These are phyloP conservation scores for Paraphaeosphaeria sporulosa DNA, from an alignment of 2,329 filamentous ascomycete species.

Conservation along the genomic window DNA sequence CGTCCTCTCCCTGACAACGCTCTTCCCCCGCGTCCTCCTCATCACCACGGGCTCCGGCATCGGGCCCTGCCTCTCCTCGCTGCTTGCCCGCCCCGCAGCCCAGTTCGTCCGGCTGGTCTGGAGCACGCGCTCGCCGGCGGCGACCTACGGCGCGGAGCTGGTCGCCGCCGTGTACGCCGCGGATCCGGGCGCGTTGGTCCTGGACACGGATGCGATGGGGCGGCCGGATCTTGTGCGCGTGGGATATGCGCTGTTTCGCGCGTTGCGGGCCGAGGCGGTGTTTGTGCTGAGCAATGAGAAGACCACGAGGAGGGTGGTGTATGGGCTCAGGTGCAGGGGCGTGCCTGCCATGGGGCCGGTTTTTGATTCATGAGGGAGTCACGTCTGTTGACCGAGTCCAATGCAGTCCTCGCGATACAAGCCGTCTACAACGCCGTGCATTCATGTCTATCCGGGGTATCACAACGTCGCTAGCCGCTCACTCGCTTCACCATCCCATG, in stretches of 20 bases:
- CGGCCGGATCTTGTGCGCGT: conserved; percentile 68
- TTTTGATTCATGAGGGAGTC: conserved; percentile 66
- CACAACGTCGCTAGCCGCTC: too few relatives aligned
- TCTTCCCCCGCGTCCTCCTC: conserved; percentile 43
- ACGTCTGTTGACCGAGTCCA: too few relatives aligned
- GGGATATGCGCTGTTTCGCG: conserved; percentile 58
- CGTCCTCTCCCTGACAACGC: conserved; percentile 38
- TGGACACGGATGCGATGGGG: conserved; percentile 69
- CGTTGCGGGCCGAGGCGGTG: conserved; percentile 75
- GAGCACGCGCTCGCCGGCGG: conserved; percentile 68
- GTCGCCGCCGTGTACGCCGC: conserved; percentile 63
- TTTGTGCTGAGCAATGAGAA: conserved; percentile 76
- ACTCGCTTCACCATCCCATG: too few relatives aligned
- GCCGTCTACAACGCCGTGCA: too few relatives aligned
- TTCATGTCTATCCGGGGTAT: too few relatives aligned
- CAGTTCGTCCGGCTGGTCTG: conserved; percentile 70
- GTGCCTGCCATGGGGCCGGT: conserved; percentile 76
- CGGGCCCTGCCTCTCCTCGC: conserved; percentile 56
- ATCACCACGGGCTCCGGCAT: conserved; percentile 48
- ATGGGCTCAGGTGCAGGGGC: conserved; percentile 70
- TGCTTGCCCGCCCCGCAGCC: conserved; percentile 59
- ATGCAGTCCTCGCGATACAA: too few relatives aligned
- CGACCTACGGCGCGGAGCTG: conserved; percentile 68
- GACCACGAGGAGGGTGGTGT: conserved; percentile 73
- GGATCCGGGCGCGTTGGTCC: conserved; percentile 70